phyloP scores from a whole-genome alignment of 768 basidiomycete genomes.

The Amanita phalloides region DNA sequence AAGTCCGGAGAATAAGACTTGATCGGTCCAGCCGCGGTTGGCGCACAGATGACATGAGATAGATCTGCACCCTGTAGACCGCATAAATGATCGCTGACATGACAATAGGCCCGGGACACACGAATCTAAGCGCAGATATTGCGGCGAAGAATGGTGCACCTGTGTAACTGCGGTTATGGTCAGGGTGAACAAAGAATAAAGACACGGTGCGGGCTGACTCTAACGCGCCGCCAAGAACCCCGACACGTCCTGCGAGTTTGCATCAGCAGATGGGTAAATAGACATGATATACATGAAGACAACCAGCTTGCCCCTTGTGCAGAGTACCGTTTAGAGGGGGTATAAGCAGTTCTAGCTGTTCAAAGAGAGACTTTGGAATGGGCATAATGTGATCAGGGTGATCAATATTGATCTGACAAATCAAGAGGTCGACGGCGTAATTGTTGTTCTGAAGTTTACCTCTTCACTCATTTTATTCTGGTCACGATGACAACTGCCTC shows the following conservation, averaged over 20 bases:
- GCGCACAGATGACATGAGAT: conserved; percentile 96
- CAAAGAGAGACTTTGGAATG: conserved; percentile 46
- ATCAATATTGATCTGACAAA: too few species aligned
- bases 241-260: conserved; percentile 59
- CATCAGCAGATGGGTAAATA: background rate
- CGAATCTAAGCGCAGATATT: conserved; percentile 82
- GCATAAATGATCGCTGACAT: background rate
- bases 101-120: conserved; percentile 20
- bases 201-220: conserved; percentile 49
- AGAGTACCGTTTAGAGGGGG: conserved; percentile 83
- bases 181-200: background rate
- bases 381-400: conserved; percentile 31
- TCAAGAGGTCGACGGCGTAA: too few species aligned
- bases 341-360: conserved; percentile 73
- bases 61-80: conserved; percentile 75
- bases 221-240: conserved; percentile 86
- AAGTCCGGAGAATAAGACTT: conserved; percentile 96
- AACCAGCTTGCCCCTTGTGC: conserved; percentile 93
- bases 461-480: too few species aligned
- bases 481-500: too few species aligned
- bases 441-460: too few species aligned
- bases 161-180: conserved; percentile 55
- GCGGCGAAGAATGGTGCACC: conserved; percentile 96
- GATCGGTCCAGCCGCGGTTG: conserved; percentile 84
- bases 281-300: conserved; percentile 11